Evolutionary conservation across 805 yeast genomes (phyloP).

Genomic region (Saccharomyces paradoxus): DNA sequence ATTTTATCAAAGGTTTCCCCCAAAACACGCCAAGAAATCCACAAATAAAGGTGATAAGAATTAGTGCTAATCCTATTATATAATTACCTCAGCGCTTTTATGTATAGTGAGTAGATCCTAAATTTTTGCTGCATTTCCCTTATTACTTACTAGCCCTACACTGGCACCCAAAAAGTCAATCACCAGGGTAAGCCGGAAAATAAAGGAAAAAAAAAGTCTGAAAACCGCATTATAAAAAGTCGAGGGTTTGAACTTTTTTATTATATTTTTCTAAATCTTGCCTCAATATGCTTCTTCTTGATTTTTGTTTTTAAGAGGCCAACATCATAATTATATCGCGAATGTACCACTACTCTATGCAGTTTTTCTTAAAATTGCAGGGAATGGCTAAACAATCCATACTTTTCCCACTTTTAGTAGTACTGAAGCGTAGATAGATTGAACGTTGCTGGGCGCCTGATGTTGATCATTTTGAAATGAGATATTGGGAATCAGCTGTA

Average conservation of each 20-base stretch:
- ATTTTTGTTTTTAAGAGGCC: conserved; percentile 8
- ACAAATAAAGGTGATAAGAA: background rate
- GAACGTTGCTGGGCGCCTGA: conserved; percentile 39
- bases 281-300: background rate
- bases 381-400: conserved; percentile 11
- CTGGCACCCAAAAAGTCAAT: background rate
- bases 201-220: background rate
- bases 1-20: conserved; percentile 27
- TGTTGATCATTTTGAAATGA: conserved; percentile 29
- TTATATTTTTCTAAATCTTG: background rate
- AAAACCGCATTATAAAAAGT: background rate
- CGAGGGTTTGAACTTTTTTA: background rate
- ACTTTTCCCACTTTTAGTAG: conserved; percentile 9
- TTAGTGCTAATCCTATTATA: too few relatives aligned
- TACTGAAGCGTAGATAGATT: conserved; percentile 26
- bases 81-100: background rate
- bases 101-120: background rate
- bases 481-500: conserved; percentile 36
- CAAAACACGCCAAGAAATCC: conserved; percentile 1
- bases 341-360: conserved; percentile 9
- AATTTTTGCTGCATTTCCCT: background rate
- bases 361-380: conserved; percentile 8
- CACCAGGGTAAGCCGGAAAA: background rate
- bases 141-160: background rate
- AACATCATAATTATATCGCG: conserved; percentile 28